A percentile compares a stretch with the other conserved stretches of the same genome.
These are phyloP conservation scores for Gymnopus androsaceus DNA, from an alignment of 1,284 basidiomycete species.

Conservation along the genomic window DNA sequence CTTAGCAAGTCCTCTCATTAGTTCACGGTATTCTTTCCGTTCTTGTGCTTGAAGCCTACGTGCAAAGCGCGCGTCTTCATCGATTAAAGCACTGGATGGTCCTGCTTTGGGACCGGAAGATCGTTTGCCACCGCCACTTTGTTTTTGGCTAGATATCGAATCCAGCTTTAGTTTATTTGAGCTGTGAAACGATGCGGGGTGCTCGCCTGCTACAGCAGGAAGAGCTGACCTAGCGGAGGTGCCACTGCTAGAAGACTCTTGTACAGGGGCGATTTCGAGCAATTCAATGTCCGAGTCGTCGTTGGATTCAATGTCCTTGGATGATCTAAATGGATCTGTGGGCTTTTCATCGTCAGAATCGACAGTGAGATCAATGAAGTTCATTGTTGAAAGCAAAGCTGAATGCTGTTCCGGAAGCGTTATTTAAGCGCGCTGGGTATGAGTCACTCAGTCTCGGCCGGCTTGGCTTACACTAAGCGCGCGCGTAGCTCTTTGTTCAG, in stretches of 20 bases:
- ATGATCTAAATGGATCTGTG: too few species aligned
- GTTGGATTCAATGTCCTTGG: too few species aligned
- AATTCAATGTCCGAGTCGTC: background rate
- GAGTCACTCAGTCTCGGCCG: too few species aligned
- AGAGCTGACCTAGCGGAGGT: too few species aligned
- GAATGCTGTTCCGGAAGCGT: too few species aligned
- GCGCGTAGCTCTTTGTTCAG: too few species aligned
- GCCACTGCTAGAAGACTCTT: too few species aligned
- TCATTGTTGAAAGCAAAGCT: too few species aligned
- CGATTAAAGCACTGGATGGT: background rate
- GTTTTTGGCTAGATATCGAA: background rate
- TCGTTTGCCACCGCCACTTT: background rate
- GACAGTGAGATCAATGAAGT: background rate
- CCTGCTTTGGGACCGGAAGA: background rate
- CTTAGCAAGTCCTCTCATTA: constrained; percentile 2
- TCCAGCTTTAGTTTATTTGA: background rate
- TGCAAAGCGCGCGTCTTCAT: constrained; percentile 8
- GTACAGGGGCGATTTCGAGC: background rate
- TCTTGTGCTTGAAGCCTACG: constrained; percentile 13
- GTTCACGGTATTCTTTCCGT: constrained; percentile 11
- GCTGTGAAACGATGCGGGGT: background rate
- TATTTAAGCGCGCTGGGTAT: too few species aligned
- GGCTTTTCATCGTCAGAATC: background rate
- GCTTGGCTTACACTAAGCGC: too few species aligned
- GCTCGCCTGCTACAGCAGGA: too few species aligned